These are phyloP conservation scores for Rhizopus sp. DNA, from an alignment of 371 early-diverging fungal genomes.

Conservation along the genomic window DNA sequence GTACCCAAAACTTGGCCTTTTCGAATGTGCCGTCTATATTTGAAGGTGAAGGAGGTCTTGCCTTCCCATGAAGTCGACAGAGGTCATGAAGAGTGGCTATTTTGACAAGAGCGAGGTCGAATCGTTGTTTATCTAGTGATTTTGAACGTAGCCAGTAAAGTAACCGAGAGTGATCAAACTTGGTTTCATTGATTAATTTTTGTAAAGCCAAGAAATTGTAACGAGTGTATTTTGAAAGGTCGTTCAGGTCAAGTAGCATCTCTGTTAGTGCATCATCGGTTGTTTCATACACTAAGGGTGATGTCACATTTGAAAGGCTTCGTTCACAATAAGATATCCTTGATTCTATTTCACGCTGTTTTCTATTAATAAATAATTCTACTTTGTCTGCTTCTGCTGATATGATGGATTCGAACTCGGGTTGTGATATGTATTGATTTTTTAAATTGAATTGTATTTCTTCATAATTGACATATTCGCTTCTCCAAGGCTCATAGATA, in stretches of 20 bases:
- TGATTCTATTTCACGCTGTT: conserved; percentile 87
- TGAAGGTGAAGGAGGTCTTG: conserved; percentile 52
- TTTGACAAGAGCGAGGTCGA: conserved; percentile 86
- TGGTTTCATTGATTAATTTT: conserved; percentile 77
- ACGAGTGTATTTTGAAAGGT: conserved; percentile 91
- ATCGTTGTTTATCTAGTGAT: conserved; percentile 48
- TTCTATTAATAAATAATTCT: conserved; percentile 52
- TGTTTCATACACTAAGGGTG: conserved; percentile 37
- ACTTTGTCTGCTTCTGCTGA: conserved; percentile 92
- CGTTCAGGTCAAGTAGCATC: conserved; percentile 84
- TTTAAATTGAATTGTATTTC: conserved; percentile 78
- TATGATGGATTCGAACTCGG: conserved; percentile 79
- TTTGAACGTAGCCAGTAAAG: conserved; percentile 55
- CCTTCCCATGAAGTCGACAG: conserved; percentile 76
- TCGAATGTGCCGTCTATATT: conserved; percentile 77
- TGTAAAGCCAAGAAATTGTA: conserved; percentile 95
- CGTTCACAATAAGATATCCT: conserved; percentile 79
- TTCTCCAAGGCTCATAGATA: conserved; percentile 80
- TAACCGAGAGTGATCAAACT: background rate
- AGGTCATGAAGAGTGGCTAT: conserved; percentile 88
- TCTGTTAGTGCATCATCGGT: conserved; percentile 79
- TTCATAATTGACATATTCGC: conserved; percentile 86
- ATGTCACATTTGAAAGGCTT: conserved; percentile 30
- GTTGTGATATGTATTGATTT: conserved; percentile 58
- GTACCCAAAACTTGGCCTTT: conserved; percentile 98